A percentile compares a stretch with the other conserved stretches of the same genome.
Evolutionary conservation across 129 eudicot species (phyloP).

Genomic region (Pseudognaphalium luteoalbum): DNA sequence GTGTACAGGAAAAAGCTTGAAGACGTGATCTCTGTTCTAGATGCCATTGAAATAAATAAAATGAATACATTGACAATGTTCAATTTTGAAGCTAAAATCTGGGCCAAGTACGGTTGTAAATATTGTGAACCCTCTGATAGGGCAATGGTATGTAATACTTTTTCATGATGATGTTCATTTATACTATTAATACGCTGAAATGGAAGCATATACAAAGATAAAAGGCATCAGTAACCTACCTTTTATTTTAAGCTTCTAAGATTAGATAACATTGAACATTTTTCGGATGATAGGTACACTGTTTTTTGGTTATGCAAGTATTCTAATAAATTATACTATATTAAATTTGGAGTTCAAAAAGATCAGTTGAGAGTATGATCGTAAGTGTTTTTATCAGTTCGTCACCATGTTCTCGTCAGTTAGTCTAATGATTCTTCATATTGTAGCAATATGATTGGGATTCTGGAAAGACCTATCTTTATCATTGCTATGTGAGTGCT

Average conservation of each 20-base stretch:
- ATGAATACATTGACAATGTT: conserved; percentile 25
- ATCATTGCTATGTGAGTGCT: conserved; percentile 43
- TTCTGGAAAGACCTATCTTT: conserved; percentile 41
- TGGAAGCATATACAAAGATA: neutral
- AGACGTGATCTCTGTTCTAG: conserved; percentile 38
- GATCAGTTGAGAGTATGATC: neutral
- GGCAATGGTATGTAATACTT: conserved; percentile 31
- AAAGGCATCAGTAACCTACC: neutral
- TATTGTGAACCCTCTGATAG: conserved; percentile 31
- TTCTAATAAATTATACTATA: neutral
- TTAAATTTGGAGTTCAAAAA: neutral
- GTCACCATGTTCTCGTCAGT: neutral
- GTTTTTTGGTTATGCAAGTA: conserved; percentile 1
- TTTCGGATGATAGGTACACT: neutral
- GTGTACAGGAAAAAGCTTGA: conserved; percentile 50
- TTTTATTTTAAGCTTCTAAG: neutral
- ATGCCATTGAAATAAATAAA: conserved; percentile 31
- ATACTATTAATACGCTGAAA: neutral
- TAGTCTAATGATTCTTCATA: conserved; percentile 8
- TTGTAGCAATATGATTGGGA: conserved; percentile 59
- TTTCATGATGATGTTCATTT: neutral
- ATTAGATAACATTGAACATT: neutral
- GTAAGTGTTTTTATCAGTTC: neutral
- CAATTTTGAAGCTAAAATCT: conserved; percentile 34
- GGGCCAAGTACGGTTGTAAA: conserved; percentile 33